Base-by-base conservation (phyloP, 1,139 yeast genomes). In the Magnusiomyces suaveolens region DNA sequence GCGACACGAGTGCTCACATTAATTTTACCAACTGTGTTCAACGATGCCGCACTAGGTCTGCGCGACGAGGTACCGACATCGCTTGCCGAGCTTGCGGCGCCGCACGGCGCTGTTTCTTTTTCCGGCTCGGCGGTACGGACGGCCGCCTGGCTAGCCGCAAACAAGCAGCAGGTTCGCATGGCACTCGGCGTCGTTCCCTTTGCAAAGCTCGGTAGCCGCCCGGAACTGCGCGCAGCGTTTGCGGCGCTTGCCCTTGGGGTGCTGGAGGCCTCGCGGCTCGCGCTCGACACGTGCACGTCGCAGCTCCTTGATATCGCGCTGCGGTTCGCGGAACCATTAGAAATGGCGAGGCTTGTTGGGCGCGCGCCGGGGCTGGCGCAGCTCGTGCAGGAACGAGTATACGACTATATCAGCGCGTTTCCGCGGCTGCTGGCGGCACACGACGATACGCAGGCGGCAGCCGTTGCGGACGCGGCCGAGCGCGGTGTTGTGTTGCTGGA, bases 141-240 rank as follows among this genome's bases (percentile, higher is more conserved):
- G n/a, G n/a, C n/a, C n/a, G n/a, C n/a, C n/a, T 87, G 95, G 95
- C 67, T 84, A 23, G 71, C 65, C 21, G 87, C 83, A 0, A 83
- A 90, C 0, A 73, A 84, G 1, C 71, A 72, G 36, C 92, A 87
- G 62, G 73, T 86, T 25, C 77, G 62, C 67, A 3, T 64, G 70
- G 58, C 66, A 1, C 52, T 67, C 43, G 62, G 61, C 48, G 55
- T 59, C n/a, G 53, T 68, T 21, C 46, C 57, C 1, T 50, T 60
- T 1, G 43, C 69, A 0, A 57, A 67, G 18, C 6, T 21, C 12
- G 8, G 26, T 26, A 29, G n/a, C 2, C 65, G 69, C 29, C 56
- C 60, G 0, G 73, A 72, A 48, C 73, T 75, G 0, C 63, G 66
- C 32, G 58, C 59, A 14, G 62, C 71, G 0, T 52, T 75, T 10